These are phyloP conservation scores for Colletotrichum higginsianum DNA, from an alignment of 2,329 filamentous ascomycete species.

Conservation along the genomic window DNA sequence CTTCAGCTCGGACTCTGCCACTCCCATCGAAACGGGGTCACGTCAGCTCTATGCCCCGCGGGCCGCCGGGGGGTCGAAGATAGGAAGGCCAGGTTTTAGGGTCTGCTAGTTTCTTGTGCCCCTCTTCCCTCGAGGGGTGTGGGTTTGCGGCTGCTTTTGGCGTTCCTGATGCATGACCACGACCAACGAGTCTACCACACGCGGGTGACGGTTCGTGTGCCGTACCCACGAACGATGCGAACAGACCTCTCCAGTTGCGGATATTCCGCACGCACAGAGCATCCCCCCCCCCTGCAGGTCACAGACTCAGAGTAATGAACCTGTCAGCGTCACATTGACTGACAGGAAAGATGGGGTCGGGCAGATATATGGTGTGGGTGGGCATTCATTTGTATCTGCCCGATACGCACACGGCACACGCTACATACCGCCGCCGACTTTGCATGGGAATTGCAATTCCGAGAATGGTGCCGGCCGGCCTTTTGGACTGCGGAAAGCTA, in stretches of 20 bases:
- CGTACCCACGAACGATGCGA: neutral
- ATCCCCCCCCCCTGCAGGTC: no score
- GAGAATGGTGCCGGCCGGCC: neutral
- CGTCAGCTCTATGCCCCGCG: conserved; percentile 22
- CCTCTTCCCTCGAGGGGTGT: neutral
- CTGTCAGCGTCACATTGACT: conserved; percentile 14
- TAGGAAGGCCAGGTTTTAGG: neutral
- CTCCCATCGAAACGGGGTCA: conserved; percentile 29
- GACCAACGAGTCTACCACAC: no score
- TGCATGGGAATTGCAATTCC: neutral
- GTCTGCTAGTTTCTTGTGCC: neutral
- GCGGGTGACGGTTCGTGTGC: no score
- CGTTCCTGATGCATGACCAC: no score
- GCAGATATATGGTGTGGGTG: neutral
- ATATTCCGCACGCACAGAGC: neutral
- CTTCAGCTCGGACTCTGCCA: neutral
- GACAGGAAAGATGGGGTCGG: neutral
- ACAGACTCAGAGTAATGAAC: neutral
- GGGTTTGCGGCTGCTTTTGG: no score
- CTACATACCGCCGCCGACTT: neutral
- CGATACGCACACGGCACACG: neutral
- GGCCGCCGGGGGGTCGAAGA: conserved; percentile 14
- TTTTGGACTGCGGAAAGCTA: conserved; percentile 9
- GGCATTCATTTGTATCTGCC: neutral
- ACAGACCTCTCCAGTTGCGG: neutral